Base-by-base conservation (phyloP, 106 monocot species). In the Hemerocallis citrina region DNA sequence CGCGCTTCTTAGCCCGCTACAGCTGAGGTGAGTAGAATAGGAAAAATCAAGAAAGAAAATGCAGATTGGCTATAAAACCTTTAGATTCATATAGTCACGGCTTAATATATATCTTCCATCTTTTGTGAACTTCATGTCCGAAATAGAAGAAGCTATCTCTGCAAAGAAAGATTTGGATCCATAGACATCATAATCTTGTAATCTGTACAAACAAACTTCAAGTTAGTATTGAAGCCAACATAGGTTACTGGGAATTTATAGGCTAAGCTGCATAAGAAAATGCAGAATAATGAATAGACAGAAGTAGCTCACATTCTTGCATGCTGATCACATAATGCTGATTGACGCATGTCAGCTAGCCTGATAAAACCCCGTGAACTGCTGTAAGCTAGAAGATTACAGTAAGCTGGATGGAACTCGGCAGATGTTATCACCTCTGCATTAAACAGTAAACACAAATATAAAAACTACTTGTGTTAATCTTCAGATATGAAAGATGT, bases 321-420 rank as follows among this genome's bases (percentile, higher is more conserved):
- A 60, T 45, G 75, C 16, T 68, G 62, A 27, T 90, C 89, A 66
- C 85, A 85, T 63, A 90, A 61, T 33, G 89, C 89, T 15, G 89
- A 85, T 37, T 49, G 68, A 6, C 89, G 65, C 78, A 90, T 75
- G 71, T 90, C 89, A 44, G 85, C 75, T 14, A 90, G 57, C 28
- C 89, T 78, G 28, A 85, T 76, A 57, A 78, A 81, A 38, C 89
- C 89, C 70, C 85, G 81, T 33, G 89, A 90, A 68, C 85, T 85
- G 67, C 89, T 73, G 59, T 76, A 90, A 39, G 85, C 89, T 23
- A 90, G 68, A 20, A 81, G 61, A 61, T 81, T 85, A 65, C 89
- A 90, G 43, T 52, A 71, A 30, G 33, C 35, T 33, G 89, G 89
- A 66, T 90, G 89, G 66, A 90, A 90, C 66, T 90, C 89, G 6